Base-by-base conservation (phyloP, 2,329 filamentous ascomycete species). In the Hypomyces perniciosus region DNA sequence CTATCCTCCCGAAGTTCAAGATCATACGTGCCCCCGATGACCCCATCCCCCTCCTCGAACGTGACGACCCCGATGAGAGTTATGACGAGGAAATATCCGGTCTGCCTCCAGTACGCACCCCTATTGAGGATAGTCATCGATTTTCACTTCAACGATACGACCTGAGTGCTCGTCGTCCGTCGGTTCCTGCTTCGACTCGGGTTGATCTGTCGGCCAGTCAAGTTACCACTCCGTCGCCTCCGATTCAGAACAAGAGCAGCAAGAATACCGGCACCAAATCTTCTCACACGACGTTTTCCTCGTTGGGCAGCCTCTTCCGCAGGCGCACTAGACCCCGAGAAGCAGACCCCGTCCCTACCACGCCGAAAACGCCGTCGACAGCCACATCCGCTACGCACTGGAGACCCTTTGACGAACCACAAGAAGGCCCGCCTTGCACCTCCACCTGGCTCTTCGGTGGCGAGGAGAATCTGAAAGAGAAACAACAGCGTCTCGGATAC, bases 261-360 rank as follows among this genome's bases (percentile, higher is more conserved):
- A 4, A 8, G 8, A 8, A 8, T 35, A 12, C 33, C 33, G 12
- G 33, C 33, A 35, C 42, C 8, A 40, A 35, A 7, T 33, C 50
- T 12, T 46, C 42, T 28, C 54, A 54, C 35, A 60, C 56, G n/a
- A 58, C 62, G 13, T 56, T 61, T 8, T 59, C 62, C 1, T 41
- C 57, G 1, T 54, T 66, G 9, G 48, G 59, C 4, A 56, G 49
- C 28, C 46, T 66, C 6, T 61, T 66, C 39, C 61, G 62, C 20
- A 65, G 59, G 34, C 57, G 58, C 33, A 53, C 54, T 27, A 57
- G 56, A 20, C 43, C 45, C 26, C 42, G 42, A 39, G 40, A 28
- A 31, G 51, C 30, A 8, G 40, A 43, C 3, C 29, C 33, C 37
- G 13, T 40, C 4, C 54, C 54, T 37, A 47, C 48, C 38, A 56